Percentiles rank a stretch among this genome's conserved stretches.
phyloP scores from a whole-genome alignment of 306 rosid species.

The Cotoneaster glaucophyllus region DNA sequence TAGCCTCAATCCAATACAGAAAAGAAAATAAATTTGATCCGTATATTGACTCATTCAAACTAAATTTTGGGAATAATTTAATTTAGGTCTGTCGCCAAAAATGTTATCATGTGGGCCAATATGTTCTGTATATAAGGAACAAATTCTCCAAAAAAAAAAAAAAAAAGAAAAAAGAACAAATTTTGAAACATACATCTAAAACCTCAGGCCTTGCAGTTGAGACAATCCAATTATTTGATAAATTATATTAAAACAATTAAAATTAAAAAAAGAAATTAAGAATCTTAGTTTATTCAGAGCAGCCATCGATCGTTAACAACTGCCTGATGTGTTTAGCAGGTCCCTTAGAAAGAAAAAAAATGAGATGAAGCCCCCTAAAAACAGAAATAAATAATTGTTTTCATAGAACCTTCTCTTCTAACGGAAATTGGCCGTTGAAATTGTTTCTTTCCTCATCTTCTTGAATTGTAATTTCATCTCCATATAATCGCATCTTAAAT shows the following conservation, averaged over 20 bases:
- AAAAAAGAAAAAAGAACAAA: too few relatives aligned
- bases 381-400: too few relatives aligned
- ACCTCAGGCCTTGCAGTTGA: background rate
- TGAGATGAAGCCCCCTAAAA: too few relatives aligned
- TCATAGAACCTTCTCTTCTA: too few relatives aligned
- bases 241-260: background rate
- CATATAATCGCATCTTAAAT: background rate
- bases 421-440: background rate
- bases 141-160: too few relatives aligned
- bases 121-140: background rate
- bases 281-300: background rate
- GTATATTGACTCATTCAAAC: background rate
- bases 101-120: background rate
- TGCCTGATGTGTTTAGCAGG: constrained; percentile 10
- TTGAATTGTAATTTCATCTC: background rate
- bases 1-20: background rate
- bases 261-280: background rate
- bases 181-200: background rate
- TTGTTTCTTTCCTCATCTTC: constrained; percentile 37
- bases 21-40: background rate
- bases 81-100: background rate
- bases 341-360: background rate
- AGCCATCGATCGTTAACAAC: constrained; percentile 1
- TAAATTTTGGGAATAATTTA: background rate
- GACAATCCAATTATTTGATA: background rate